Evolutionary conservation across 805 yeast genomes (phyloP).

Genomic region (Monosporozyma solicola): DNA sequence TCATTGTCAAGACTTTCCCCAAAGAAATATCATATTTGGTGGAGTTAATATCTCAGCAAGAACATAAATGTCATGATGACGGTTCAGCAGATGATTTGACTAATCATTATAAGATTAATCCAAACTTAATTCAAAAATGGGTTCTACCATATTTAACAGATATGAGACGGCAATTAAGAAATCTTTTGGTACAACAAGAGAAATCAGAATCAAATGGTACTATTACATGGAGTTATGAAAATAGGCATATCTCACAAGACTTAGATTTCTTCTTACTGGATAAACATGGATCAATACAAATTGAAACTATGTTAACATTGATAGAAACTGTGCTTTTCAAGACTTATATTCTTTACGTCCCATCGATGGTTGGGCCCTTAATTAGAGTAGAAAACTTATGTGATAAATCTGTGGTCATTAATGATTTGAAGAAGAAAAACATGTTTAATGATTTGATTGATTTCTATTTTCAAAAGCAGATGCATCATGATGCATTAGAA

Average conservation of each 20-base stretch:
- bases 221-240: constrained; percentile 17
- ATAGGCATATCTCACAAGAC: constrained; percentile 15
- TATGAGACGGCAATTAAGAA: constrained; percentile 36
- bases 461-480: constrained; percentile 54
- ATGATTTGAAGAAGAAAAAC: constrained; percentile 38
- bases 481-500: constrained; percentile 59
- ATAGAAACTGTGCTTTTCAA: constrained; percentile 75
- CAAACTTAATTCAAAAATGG: constrained; percentile 23
- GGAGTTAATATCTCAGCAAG: constrained; percentile 8
- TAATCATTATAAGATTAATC: constrained; percentile 7
- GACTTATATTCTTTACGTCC: constrained; percentile 60
- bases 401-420: constrained; percentile 52
- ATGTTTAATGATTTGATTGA: constrained; percentile 65
- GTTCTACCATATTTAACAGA: constrained; percentile 39
- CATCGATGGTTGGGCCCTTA: constrained; percentile 73
- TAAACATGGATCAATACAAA: constrained; percentile 25
- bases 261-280: constrained; percentile 25
- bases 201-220: constrained; percentile 5
- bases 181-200: constrained; percentile 10
- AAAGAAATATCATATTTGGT: constrained; percentile 20
- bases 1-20: constrained; percentile 40
- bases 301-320: constrained; percentile 33
- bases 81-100: neutral
- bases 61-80: constrained; percentile 9
- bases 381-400: constrained; percentile 70